These are phyloP conservation scores for Rhodotorula sp. DNA, from an alignment of 1,284 basidiomycete genomes.

Conservation along the genomic window DNA sequence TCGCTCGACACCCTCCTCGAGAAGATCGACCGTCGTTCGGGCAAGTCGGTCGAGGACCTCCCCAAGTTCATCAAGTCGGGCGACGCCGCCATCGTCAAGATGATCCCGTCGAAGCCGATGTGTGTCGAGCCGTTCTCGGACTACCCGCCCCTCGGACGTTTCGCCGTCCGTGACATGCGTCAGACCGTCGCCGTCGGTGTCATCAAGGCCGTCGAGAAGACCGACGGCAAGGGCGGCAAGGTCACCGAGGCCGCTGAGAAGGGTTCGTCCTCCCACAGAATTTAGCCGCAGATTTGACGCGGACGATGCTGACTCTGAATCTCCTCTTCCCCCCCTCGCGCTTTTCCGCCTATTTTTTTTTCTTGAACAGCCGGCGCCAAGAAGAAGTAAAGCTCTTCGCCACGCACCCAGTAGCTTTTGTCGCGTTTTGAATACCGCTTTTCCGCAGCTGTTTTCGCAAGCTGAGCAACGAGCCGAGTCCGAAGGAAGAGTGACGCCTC, in stretches of 20 bases:
- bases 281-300: too few species aligned
- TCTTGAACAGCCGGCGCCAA: constrained; percentile 1
- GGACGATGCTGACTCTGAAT: too few species aligned
- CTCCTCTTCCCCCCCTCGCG: too few species aligned
- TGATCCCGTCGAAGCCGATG: constrained; percentile 76
- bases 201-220: constrained; percentile 81
- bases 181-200: constrained; percentile 95
- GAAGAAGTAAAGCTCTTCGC: constrained; percentile 10
- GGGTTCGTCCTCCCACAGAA: constrained; percentile 36
- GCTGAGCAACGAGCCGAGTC: too few species aligned
- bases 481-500: too few species aligned
- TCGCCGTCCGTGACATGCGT: constrained; percentile 61
- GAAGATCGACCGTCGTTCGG: constrained; percentile 99
- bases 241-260: constrained; percentile 93
- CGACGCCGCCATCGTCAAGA: constrained; percentile 84
- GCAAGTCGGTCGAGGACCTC: constrained; percentile 79
- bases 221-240: constrained; percentile 74
- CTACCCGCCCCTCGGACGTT: constrained; percentile 99
- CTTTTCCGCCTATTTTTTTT: too few species aligned
- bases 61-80: constrained; percentile 99
- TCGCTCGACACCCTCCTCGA: constrained; percentile 62
- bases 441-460: too few species aligned
- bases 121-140: constrained; percentile 51
- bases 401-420: too few species aligned
- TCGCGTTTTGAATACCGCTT: too few species aligned